Evolutionary conservation across 2,329 filamentous ascomycete species (phyloP).

Genomic region (Cladosporium sp.): DNA sequence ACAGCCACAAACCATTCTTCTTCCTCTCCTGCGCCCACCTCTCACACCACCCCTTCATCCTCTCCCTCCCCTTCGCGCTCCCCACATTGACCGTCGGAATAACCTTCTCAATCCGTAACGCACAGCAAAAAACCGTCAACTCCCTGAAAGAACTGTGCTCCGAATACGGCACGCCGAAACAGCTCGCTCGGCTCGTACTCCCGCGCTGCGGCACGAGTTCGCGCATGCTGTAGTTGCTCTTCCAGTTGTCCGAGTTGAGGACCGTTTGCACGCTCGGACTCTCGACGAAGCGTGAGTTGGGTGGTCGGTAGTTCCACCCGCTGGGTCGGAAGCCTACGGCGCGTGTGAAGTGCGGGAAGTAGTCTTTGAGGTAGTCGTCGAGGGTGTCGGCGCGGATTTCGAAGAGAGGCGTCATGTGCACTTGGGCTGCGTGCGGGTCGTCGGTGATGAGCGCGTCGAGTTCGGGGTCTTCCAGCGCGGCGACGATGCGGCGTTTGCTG

Average conservation of each 20-base stretch:
- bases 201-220: conserved; percentile 80
- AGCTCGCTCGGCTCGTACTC: conserved; percentile 74
- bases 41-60: conserved; percentile 63
- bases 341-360: conserved; percentile 75
- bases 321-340: conserved; percentile 88
- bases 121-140: conserved; percentile 87
- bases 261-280: conserved; percentile 61
- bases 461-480: conserved; percentile 79
- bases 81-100: conserved; percentile 92
- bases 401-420: conserved; percentile 96
- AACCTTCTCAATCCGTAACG: conserved; percentile 78
- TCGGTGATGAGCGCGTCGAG: conserved; percentile 71
- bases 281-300: conserved; percentile 57
- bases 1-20: conserved; percentile 55
- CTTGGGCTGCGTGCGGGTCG: conserved; percentile 78
- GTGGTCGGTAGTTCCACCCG: conserved; percentile 87
- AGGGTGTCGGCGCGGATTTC: conserved; percentile 90
- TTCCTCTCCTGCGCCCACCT: conserved; percentile 58
- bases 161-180: conserved; percentile 90
- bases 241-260: conserved; percentile 67
- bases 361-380: conserved; percentile 76
- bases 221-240: conserved; percentile 62
- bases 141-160: conserved; percentile 96
- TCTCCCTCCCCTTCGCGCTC: conserved; percentile 57
- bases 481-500: conserved; percentile 77